These are phyloP conservation scores for Takashimella koratensis DNA, from an alignment of 1,284 basidiomycete genomes.

Conservation along the genomic window DNA sequence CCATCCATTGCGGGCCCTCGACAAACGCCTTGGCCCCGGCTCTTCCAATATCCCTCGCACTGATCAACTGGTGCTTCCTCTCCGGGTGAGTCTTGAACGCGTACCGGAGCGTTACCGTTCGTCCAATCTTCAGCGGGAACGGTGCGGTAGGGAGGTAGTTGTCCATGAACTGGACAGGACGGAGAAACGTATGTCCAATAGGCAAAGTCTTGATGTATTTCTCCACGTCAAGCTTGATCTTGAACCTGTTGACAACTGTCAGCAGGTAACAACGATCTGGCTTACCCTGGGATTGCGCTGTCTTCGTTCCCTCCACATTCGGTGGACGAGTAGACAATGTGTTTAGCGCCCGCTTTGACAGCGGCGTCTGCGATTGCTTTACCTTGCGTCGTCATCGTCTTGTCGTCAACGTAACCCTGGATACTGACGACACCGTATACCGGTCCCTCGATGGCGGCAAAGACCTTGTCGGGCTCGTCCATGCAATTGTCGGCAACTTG, in stretches of 20 bases:
- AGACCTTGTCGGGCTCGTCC: slow-evolving; percentile 17
- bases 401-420: slow-evolving; percentile 21
- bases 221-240: not conserved
- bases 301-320: not conserved
- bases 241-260: not conserved
- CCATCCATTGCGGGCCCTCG: slow-evolving; percentile 6
- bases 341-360: slow-evolving; percentile 23
- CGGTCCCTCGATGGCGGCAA: slow-evolving; percentile 11
- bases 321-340: slow-evolving; percentile 30
- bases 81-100: slow-evolving; percentile 14
- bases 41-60: slow-evolving; percentile 15
- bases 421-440: slow-evolving; percentile 22
- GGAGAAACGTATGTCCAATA: slow-evolving; percentile 15
- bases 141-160: slow-evolving; percentile 13
- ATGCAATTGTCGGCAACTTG: slow-evolving; percentile 16
- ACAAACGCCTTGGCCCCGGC: slow-evolving; percentile 16
- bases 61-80: slow-evolving; percentile 20
- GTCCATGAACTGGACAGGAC: slow-evolving; percentile 27
- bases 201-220: slow-evolving; percentile 3
- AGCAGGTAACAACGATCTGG: not conserved
- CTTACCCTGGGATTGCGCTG: not conserved
- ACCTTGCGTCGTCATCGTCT: slow-evolving; percentile 18
- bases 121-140: slow-evolving; percentile 15
- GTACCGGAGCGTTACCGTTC: slow-evolving; percentile 13
- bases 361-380: slow-evolving; percentile 15